Evolutionary conservation across 2,329 filamentous ascomycete species (phyloP), one percentile per base, ranked within the genome.

Genomic region (Epichloe uncinata): DNA sequence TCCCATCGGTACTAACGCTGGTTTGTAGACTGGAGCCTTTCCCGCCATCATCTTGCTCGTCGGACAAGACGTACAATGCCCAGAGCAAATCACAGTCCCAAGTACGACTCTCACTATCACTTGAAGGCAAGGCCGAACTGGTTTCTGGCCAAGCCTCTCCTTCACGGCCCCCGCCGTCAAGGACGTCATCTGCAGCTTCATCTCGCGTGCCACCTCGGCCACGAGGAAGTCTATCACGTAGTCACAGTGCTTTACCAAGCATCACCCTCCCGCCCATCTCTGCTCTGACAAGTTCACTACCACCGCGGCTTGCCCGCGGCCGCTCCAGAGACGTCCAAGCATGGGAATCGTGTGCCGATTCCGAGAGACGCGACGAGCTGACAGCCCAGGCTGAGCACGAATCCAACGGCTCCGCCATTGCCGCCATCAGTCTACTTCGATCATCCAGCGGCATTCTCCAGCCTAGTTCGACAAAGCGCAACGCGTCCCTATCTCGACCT

Each of bases 281-380:
- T 4, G 66, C 71, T 15, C 62, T 79, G 40, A 77, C 75, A 9
- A 69, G 66, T 58, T 65, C 69, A n/a, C 66, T 79, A 13, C 74
- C 77, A 26, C 78, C 76, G 18, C 72, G 73, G 36, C 69, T 83
- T 16, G 69, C 71, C 35, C 81, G 82, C 50, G 87, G 87, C 49
- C 79, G 91, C 50, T 95, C 90, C 50, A 82, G 87, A 49, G 87
- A 96, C 64, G 87, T 89, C 16, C 82, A 89, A 47, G 86, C 85
- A 6, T 96, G 91, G 91, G 87, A 95, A 61, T 88, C 88, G 51
- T 90, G 86, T 69, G 91, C 87, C 59, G 87, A 95, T 61, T 82
- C 83, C 7, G 86, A 93, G 56, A 71, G 78, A 47, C 82, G 85
- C 42, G 87, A 88, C 60, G 85, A 88, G 56, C 70, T 95, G 50